phyloP scores from a whole-genome alignment of 1,139 yeast species.

The Suhomyces atakaporum region DNA sequence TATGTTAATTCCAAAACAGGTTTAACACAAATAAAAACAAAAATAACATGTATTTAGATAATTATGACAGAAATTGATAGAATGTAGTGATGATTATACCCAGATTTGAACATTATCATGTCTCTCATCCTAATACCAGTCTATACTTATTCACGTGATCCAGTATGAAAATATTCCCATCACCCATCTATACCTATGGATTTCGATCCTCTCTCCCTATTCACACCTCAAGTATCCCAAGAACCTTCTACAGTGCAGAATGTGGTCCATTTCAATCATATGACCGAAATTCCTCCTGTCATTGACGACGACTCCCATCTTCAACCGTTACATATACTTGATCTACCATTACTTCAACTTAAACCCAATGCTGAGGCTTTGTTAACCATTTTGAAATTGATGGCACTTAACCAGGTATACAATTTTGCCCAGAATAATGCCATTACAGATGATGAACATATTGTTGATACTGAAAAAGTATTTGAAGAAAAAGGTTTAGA shows the following conservation, averaged over 20 bases:
- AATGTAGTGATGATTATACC: too few relatives aligned
- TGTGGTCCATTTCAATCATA: background rate
- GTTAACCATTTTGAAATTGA: conserved; percentile 44
- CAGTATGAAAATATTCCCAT: background rate
- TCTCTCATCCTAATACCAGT: too few relatives aligned
- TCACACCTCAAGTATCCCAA: conserved; percentile 29
- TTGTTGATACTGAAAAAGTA: conserved; percentile 20
- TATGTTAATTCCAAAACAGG: too few relatives aligned
- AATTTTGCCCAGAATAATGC: conserved; percentile 49
- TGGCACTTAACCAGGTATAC: conserved; percentile 53
- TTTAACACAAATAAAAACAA: too few relatives aligned
- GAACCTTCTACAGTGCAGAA: conserved; percentile 4
- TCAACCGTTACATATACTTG: conserved; percentile 57
- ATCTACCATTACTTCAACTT: conserved; percentile 56
- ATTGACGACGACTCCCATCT: conserved; percentile 25
- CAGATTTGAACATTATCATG: too few relatives aligned
- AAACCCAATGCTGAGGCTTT: conserved; percentile 55
- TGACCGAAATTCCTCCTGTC: background rate
- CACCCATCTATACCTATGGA: conserved; percentile 22
- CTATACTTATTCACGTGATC: conserved; percentile 4
- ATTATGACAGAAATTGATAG: too few relatives aligned
- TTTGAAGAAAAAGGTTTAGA: conserved; percentile 31
- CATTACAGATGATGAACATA: conserved; percentile 12
- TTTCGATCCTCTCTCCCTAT: conserved; percentile 48
- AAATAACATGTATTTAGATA: too few relatives aligned